Percentiles rank a stretch among this genome's conserved stretches.
These are phyloP conservation scores for Elongisporangium undulatum DNA, from an alignment of 352 stramenopile species.

Conservation along the genomic window DNA sequence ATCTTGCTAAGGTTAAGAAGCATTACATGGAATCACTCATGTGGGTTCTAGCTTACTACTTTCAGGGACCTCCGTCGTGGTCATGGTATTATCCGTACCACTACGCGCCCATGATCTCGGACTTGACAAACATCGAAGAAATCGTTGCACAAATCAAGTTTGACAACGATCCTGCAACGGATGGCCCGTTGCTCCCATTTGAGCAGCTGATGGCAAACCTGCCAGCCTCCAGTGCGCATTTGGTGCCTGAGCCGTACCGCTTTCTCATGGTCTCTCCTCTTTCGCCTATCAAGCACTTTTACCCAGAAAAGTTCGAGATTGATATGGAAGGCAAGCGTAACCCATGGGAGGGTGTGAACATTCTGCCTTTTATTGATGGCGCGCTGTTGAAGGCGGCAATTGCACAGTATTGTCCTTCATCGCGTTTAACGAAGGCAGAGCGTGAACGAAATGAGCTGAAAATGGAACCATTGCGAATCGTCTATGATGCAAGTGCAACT, in stretches of 20 bases:
- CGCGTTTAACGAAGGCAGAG: constrained; percentile 89
- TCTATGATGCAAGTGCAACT: constrained; percentile 70
- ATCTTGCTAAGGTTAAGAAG: constrained; percentile 60
- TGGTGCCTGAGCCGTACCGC: constrained; percentile 91
- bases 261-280: constrained; percentile 95
- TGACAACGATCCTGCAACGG: constrained; percentile 49
- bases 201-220: constrained; percentile 98
- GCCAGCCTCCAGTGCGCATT: constrained; percentile 92
- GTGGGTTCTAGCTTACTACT: constrained; percentile 83
- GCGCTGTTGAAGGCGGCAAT: constrained; percentile 91
- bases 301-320: constrained; percentile 81
- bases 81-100: constrained; percentile 99
- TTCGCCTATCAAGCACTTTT: constrained; percentile 96
- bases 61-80: constrained; percentile 94
- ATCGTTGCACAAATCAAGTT: constrained; percentile 76
- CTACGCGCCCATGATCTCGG: constrained; percentile 98
- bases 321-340: constrained; percentile 92
- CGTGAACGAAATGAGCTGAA: constrained; percentile 85
- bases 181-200: constrained; percentile 93
- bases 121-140: constrained; percentile 91
- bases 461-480: constrained; percentile 72
- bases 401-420: constrained; percentile 86
- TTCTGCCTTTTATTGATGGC: constrained; percentile 98
- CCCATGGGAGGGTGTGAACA: constrained; percentile 98
- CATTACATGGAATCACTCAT: constrained; percentile 78